phyloP scores from a whole-genome alignment of 768 basidiomycete species.

The Agrocybe pediades region DNA sequence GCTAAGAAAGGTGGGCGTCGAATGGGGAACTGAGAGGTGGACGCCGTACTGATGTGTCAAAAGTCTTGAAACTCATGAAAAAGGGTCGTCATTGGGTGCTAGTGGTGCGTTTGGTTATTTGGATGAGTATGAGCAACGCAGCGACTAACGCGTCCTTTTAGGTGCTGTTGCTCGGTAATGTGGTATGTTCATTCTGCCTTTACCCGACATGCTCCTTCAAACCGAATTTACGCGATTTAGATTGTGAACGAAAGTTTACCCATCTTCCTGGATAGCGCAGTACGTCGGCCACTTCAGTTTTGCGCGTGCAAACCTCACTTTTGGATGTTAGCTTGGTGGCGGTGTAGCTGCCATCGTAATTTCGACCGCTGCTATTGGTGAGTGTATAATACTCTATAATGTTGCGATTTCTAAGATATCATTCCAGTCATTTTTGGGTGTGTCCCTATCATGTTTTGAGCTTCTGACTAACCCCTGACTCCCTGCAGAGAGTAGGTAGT shows the following conservation, averaged over 20 bases:
- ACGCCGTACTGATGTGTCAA: neutral
- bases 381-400: slow-evolving; percentile 10
- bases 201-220: neutral
- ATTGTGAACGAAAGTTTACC: slow-evolving; percentile 84
- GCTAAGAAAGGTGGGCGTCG: slow-evolving; percentile 61
- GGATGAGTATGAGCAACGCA: neutral
- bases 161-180: slow-evolving; percentile 89
- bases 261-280: slow-evolving; percentile 79
- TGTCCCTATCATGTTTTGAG: slow-evolving; percentile 18
- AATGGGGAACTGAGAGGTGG: neutral
- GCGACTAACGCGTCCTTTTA: slow-evolving; percentile 23
- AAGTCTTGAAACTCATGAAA: slow-evolving; percentile 53
- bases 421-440: slow-evolving; percentile 82
- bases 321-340: slow-evolving; percentile 44
- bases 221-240: slow-evolving; percentile 31
- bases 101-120: slow-evolving; percentile 55
- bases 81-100: slow-evolving; percentile 91
- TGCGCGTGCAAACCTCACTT: neutral
- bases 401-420: slow-evolving; percentile 5
- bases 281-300: slow-evolving; percentile 28
- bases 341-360: slow-evolving; percentile 76
- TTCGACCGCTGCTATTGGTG: slow-evolving; percentile 76
- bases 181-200: slow-evolving; percentile 51
- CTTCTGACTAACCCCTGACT: neutral
- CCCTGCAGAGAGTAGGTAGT: slow-evolving; percentile 67